A percentile compares a stretch with the other conserved stretches of the same genome.
phyloP scores from a whole-genome alignment of 768 basidiomycete species.

The Podaxis sp. region DNA sequence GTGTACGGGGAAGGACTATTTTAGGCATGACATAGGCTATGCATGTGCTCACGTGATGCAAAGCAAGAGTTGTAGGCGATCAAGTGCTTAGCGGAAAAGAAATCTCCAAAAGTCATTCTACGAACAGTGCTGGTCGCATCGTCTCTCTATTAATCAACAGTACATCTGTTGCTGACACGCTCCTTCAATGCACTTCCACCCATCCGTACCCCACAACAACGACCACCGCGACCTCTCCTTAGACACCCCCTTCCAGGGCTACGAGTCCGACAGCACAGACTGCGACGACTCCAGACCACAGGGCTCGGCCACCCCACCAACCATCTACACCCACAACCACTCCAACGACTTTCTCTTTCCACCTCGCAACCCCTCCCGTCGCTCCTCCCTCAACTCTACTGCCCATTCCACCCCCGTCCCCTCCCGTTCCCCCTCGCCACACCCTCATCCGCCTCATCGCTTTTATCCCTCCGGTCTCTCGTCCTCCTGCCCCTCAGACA shows the following conservation, averaged over 20 bases:
- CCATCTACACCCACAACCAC: background rate
- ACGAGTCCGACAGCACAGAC: slow-evolving; percentile 47
- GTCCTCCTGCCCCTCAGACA: slow-evolving; percentile 59
- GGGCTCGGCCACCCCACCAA: slow-evolving; percentile 10
- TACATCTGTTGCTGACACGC: no score
- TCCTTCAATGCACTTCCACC: no score
- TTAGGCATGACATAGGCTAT: slow-evolving; percentile 24
- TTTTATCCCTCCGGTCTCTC: slow-evolving; percentile 49
- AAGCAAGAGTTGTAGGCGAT: background rate
- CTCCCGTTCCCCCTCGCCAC: slow-evolving; percentile 64
- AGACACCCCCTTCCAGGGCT: slow-evolving; percentile 32
- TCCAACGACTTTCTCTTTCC: slow-evolving; percentile 31
- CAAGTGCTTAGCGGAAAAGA: no score
- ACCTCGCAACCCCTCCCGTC: slow-evolving; percentile 33
- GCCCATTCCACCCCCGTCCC: slow-evolving; percentile 52
- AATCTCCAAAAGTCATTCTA: no score
- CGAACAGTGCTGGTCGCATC: no score
- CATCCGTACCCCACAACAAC: no score
- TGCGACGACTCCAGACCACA: slow-evolving; percentile 31
- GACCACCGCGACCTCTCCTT: slow-evolving; percentile 16
- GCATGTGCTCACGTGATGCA: background rate
- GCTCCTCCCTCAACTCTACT: slow-evolving; percentile 40
- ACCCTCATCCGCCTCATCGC: slow-evolving; percentile 47
- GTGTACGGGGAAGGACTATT: slow-evolving; percentile 53
- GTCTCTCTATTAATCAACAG: no score